Evolutionary conservation across 1,139 yeast species (phyloP), one percentile per base, ranked within the genome.

Genomic region (Pneumocystis carinii): DNA sequence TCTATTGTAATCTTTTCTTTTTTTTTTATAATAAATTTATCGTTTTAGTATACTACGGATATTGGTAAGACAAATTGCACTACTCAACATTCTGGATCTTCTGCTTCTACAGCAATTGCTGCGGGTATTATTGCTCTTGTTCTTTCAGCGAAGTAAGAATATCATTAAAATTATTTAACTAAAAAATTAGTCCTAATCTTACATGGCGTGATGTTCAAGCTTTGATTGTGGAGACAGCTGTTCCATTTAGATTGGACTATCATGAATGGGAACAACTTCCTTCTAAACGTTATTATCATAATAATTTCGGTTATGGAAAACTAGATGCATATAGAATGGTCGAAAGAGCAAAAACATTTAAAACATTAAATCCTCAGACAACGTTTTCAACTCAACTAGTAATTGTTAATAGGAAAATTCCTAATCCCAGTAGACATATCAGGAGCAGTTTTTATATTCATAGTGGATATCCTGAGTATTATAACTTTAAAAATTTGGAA

Each of bases 91-190:
- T 96, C 97, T 8, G 99, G 99, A 29, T 94, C 99, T 0, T 90
- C 97, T 19, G 98, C 98, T 0, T 97, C 98, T 19, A 98, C 98
- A 0, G 98, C 99, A 0, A 79, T 94, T 64, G 98, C 97, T 0
- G 97, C 97, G 0, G 98, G 98, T 24, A 81, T 94, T 0, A 89
- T 87, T 72, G 82, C 97, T 0, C 77, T 94, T 64, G 88, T 87
- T 1, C 77, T 92, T 62, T 83, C 86, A 69, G 89, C 84, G 1
- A 63, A 38, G 59, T 27, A 57, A 27, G 42, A 12, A 24, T 24
- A 24, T 8, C 5, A 57, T 27, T 37, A 37, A 19, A 19, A 12
- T 37, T 57, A 57, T 6, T 39, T 12, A 10, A 19, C 29, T 29
- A 86, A 36, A 19, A 29, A 37, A 2, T 19, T 19, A 57, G 95